Evolutionary conservation across 768 basidiomycete species (phyloP).

Genomic region (Auricularia cornea): DNA sequence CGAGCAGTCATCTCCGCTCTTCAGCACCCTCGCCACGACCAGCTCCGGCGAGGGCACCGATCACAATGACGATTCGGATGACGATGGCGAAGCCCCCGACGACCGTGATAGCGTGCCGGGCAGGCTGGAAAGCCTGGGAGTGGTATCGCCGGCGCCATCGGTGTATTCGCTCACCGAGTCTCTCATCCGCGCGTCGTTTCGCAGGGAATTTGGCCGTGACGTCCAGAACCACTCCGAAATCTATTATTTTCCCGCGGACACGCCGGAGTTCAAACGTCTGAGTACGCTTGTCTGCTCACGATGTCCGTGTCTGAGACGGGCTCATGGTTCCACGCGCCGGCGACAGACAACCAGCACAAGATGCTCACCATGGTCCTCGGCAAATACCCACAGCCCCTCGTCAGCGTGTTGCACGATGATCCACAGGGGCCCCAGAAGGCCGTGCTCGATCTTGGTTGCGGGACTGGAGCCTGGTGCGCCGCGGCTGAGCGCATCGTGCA

Average conservation of each 20-base stretch:
- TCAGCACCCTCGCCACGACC: not conserved
- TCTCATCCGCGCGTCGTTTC: conserved; percentile 17
- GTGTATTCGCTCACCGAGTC: conserved; percentile 62
- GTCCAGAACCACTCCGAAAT: conserved; percentile 74
- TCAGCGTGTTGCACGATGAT: conserved; percentile 48
- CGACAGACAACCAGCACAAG: conserved; percentile 54
- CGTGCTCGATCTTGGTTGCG: conserved; percentile 69
- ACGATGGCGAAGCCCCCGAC: conserved; percentile 33
- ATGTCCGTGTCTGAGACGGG: not conserved
- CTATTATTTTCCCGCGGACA: conserved; percentile 31
- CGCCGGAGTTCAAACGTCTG: conserved; percentile 63
- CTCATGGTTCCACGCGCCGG: conserved; percentile 5
- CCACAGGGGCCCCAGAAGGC: conserved; percentile 51
- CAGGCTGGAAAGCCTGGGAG: not conserved
- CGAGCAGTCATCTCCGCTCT: not conserved
- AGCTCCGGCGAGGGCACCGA: not conserved
- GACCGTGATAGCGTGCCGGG: conserved; percentile 30
- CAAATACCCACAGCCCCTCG: conserved; percentile 53
- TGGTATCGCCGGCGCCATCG: conserved; percentile 61
- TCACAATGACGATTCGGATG: not conserved
- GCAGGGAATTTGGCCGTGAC: not conserved
- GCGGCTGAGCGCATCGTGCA: not conserved
- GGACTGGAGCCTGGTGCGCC: conserved; percentile 65
- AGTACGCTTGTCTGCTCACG: conserved; percentile 32
- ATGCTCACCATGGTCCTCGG: conserved; percentile 61